A percentile compares a stretch with the other conserved stretches of the same genome.
Conservation (phyloP, 768 basidiomycete genomes). For the Pleurotus tuoliensis region DNA sequence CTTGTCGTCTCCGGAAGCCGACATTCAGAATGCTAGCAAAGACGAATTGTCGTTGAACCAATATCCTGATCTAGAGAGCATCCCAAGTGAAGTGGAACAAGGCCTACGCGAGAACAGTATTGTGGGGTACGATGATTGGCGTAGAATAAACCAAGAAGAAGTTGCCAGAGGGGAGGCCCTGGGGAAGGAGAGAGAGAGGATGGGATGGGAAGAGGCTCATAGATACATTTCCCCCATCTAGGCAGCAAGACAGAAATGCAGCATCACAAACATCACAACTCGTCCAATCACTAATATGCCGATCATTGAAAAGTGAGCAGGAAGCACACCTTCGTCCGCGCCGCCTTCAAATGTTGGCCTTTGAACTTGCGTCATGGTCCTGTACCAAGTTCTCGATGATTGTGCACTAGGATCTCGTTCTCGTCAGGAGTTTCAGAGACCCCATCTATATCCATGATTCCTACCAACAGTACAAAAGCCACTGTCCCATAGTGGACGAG, state of each 20-base stretch:
- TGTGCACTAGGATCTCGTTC: no score
- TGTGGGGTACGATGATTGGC: constrained; percentile 73
- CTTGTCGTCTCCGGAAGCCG: constrained; percentile 17
- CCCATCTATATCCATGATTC: no score
- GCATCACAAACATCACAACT: not conserved
- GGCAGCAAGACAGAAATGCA: no score
- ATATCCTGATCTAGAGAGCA: constrained; percentile 33
- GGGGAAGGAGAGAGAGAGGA: constrained; percentile 76
- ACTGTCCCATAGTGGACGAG: no score
- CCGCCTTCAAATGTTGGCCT: no score
- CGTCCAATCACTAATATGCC: not conserved
- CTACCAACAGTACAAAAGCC: no score
- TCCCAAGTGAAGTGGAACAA: constrained; percentile 44
- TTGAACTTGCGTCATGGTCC: no score
- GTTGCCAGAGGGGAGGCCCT: constrained; percentile 44
- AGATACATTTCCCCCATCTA: constrained; percentile 16
- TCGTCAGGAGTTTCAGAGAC: no score
- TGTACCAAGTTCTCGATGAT: not conserved
- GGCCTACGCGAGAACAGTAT: constrained; percentile 40
- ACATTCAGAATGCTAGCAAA: constrained; percentile 6
- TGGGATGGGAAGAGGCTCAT: constrained; percentile 61
- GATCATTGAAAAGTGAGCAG: not conserved
- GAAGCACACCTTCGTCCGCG: no score
- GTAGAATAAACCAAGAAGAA: constrained; percentile 70
- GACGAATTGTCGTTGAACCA: constrained; percentile 29